Base-by-base conservation (phyloP, 768 basidiomycete species). In the Tylopilus vinaceipallidus region DNA sequence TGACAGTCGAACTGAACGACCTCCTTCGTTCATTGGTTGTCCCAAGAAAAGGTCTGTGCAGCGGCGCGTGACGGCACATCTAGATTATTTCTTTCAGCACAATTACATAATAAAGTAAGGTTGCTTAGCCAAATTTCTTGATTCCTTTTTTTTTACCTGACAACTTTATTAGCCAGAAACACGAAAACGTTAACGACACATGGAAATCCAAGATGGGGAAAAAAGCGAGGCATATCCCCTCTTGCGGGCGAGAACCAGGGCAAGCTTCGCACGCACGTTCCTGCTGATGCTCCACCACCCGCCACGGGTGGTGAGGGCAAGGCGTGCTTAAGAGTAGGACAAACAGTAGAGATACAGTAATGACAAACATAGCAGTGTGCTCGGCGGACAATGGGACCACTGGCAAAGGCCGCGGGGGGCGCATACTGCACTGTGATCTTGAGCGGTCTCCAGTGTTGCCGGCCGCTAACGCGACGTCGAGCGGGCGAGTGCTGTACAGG, bases 211-310 rank as follows among this genome's bases (percentile, higher is more conserved):
- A 51, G 50, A 53, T 26, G 32, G 41, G 22, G 35, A 58, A 36
- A 45, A 52, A 36, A 35, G 53, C 36, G 29, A 58, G 43, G 50
- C 29, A 23, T 57, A 49, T 39, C 11, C 48, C 51, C 17, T 29
- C 47, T 47, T 53, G 57, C 47, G 19, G 40, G 41, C 47, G 37
- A 47, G 50, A 54, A 53, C 39, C 41, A 50, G 43, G 50, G 47
- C 12, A 49, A 55, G 59, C 62, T 58, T 64, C 62, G 51, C 53
- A 59, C 62, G 46, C 62, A 63, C 54, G 63, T 65, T 59, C 52
- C 56, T 23, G 22, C 24, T 53, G 61, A 50, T 56, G 59, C 51
- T 59, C 50, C 56, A 58, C 50, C 36, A 41, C 44, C 38, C 49
- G 38, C 41, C 29, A 20, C 42, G 44, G 45, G 47, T 23, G 33